Evolutionary conservation across 2,329 filamentous ascomycete genomes (phyloP).

Genomic region (Immersiporthe knoxdaviesiana): DNA sequence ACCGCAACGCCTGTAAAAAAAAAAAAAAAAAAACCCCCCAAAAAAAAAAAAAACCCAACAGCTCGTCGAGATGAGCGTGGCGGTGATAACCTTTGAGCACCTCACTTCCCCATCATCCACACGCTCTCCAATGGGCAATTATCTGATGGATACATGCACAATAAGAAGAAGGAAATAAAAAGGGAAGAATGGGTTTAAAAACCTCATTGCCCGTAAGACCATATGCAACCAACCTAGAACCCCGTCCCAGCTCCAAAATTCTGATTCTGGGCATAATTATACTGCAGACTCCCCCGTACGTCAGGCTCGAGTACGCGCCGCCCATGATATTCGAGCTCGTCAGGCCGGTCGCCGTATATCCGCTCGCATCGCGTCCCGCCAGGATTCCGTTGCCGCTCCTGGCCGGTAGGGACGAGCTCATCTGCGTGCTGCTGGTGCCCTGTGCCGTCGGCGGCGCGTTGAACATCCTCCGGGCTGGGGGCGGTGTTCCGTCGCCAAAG

Average conservation of each 20-base stretch:
- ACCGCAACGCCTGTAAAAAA: background rate
- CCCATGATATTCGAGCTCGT: slow-evolving; percentile 16
- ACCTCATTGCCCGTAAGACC: too few species aligned
- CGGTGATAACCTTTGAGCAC: background rate
- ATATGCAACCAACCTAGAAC: background rate
- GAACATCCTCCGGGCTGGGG: slow-evolving; percentile 32
- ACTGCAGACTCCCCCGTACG: slow-evolving; percentile 31
- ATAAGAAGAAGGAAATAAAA: background rate
- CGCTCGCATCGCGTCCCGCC: slow-evolving; percentile 29
- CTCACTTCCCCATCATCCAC: background rate
- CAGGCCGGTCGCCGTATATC: slow-evolving; percentile 29
- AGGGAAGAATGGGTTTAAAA: too few species aligned
- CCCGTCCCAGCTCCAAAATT: slow-evolving; percentile 11
- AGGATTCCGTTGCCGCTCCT: slow-evolving; percentile 5
- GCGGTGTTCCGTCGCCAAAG: slow-evolving; percentile 38
- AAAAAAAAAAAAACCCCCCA: background rate
- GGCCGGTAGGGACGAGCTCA: background rate
- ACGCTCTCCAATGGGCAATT: background rate
- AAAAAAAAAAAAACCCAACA: background rate
- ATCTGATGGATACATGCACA: background rate
- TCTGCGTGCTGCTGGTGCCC: background rate
- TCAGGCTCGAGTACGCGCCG: slow-evolving; percentile 29
- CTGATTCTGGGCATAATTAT: slow-evolving; percentile 28
- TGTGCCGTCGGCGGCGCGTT: background rate
- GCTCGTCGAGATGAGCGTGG: background rate